These are phyloP conservation scores for Ramularia collo-cygni DNA, from an alignment of 2,329 filamentous ascomycete species.

Conservation along the genomic window DNA sequence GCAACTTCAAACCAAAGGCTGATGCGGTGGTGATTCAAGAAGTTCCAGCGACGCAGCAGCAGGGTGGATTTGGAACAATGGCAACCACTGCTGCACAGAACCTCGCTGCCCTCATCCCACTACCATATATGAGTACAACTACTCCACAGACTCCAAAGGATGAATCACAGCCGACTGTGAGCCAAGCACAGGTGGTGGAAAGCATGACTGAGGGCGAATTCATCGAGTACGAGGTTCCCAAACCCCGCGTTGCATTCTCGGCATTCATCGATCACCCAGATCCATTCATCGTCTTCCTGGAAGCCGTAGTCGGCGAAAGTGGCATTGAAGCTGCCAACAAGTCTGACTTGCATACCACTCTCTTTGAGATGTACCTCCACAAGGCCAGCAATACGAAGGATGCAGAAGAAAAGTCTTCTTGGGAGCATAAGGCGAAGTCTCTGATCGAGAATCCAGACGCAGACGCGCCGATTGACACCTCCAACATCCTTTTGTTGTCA, in stretches of 20 bases:
- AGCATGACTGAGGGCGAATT: slow-evolving; percentile 46
- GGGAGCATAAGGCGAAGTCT: slow-evolving; percentile 85
- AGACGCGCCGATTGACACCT: slow-evolving; percentile 82
- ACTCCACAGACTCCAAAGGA: slow-evolving; percentile 44
- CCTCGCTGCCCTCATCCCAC: slow-evolving; percentile 70
- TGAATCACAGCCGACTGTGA: slow-evolving; percentile 41
- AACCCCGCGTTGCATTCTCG: slow-evolving; percentile 84
- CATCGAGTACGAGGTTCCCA: slow-evolving; percentile 67
- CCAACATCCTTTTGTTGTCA: slow-evolving; percentile 86
- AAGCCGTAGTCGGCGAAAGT: slow-evolving; percentile 72
- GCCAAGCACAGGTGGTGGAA: slow-evolving; percentile 48
- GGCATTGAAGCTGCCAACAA: slow-evolving; percentile 67
- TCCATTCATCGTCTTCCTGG: slow-evolving; percentile 86
- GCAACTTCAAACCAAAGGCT: slow-evolving; percentile 67
- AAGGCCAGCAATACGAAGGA: slow-evolving; percentile 72
- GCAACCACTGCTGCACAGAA: slow-evolving; percentile 78
- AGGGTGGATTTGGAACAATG: slow-evolving; percentile 32
- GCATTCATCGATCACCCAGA: slow-evolving; percentile 91
- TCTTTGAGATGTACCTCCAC: slow-evolving; percentile 97
- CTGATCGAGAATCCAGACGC: slow-evolving; percentile 74
- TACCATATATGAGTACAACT: slow-evolving; percentile 74
- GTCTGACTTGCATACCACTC: slow-evolving; percentile 81
- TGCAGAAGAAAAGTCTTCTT: slow-evolving; percentile 63
- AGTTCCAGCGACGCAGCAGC: slow-evolving; percentile 30
- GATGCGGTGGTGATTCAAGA: slow-evolving; percentile 49